Evolutionary conservation across 495 filamentous ascomycete genomes (phyloP).

Genomic region (Staphylotrichum tortipilum): DNA sequence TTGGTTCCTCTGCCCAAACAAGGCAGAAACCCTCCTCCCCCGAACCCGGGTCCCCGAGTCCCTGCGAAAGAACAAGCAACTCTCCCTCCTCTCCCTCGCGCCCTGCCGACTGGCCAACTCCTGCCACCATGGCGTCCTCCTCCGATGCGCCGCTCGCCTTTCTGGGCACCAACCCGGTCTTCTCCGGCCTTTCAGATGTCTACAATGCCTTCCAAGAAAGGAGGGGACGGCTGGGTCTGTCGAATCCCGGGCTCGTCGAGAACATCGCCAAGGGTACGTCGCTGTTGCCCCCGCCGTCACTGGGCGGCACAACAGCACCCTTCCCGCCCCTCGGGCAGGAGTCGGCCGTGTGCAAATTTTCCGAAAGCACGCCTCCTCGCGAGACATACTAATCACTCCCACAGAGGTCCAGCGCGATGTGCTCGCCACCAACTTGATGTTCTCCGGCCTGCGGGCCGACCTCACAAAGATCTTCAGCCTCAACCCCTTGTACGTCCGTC

Average conservation of each 20-base stretch:
- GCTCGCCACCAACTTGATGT: conserved; percentile 88
- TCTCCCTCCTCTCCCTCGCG: no score
- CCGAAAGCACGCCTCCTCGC: neutral
- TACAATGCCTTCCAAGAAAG: conserved; percentile 76
- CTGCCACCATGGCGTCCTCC: conserved; percentile 36
- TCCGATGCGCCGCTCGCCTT: conserved; percentile 53
- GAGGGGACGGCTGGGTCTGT: conserved; percentile 76
- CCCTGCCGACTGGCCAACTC: conserved; percentile 2
- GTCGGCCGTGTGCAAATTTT: no score
- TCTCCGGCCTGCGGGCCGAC: conserved; percentile 89
- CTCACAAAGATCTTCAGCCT: conserved; percentile 91
- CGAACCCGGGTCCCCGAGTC: no score
- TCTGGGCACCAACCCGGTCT: conserved; percentile 63
- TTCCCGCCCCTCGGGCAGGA: no score
- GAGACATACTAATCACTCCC: conserved; percentile 8
- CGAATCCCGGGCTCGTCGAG: conserved; percentile 88
- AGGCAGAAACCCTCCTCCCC: no score
- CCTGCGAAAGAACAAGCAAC: no score
- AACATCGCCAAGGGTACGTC: conserved; percentile 58
- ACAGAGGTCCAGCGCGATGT: conserved; percentile 89
- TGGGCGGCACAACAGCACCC: no score
- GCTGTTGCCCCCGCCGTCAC: no score
- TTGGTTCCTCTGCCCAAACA: no score
- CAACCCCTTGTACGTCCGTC: conserved; percentile 51
- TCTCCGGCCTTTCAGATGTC: conserved; percentile 60